Evolutionary conservation across 441 rosid genomes (phyloP).

Genomic region (Theobroma grandiflorum): DNA sequence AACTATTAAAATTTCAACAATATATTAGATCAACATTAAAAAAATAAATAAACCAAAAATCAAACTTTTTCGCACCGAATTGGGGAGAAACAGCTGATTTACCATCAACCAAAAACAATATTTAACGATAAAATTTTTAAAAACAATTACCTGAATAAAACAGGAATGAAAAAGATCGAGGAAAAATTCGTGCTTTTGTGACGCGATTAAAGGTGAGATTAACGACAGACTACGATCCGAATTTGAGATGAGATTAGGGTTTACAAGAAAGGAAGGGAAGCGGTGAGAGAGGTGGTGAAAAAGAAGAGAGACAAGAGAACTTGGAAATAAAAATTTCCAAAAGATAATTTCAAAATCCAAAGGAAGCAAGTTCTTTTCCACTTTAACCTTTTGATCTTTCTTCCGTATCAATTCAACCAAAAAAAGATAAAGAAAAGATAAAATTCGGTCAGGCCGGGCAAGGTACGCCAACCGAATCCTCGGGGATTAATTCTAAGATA

Average conservation of each 20-base stretch:
- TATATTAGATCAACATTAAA: not conserved
- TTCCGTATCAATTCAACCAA: too few species aligned
- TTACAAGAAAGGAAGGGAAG: not conserved
- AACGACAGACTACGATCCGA: not conserved
- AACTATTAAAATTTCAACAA: not conserved
- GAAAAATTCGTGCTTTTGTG: conserved; percentile 20
- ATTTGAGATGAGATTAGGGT: conserved; percentile 17
- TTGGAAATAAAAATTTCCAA: not conserved
- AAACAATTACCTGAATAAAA: conserved; percentile 30
- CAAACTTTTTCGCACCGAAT: not conserved
- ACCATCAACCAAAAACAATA: not conserved
- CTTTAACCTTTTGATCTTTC: too few species aligned
- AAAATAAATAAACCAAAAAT: conserved; percentile 2
- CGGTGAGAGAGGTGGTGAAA: not conserved
- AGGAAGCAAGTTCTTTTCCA: too few species aligned
- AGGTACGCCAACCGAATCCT: too few species aligned
- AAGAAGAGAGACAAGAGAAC: not conserved
- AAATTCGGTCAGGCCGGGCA: too few species aligned
- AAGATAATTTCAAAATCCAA: too few species aligned
- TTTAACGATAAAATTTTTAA: not conserved
- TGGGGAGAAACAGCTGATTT: not conserved
- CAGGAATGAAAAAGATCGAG: conserved; percentile 25
- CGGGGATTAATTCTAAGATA: too few species aligned
- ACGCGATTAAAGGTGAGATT: not conserved
- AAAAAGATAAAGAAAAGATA: too few species aligned